Evolutionary conservation across 2,329 filamentous ascomycete genomes (phyloP).

Genomic region (Colletotrichum nymphaeae): DNA sequence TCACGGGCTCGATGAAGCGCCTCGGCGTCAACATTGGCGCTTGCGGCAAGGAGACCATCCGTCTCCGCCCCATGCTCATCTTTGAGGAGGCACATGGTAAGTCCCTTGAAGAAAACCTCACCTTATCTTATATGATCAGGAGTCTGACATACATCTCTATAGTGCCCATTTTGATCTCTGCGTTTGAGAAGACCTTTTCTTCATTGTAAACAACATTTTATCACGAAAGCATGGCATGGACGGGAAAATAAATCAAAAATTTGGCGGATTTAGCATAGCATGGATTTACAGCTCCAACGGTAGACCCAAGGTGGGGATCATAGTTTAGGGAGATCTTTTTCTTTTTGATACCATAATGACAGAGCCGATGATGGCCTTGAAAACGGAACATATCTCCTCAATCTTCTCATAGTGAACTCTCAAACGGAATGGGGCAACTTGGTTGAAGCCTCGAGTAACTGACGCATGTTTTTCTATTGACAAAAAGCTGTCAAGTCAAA

Average conservation of each 20-base stretch:
- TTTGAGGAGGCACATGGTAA: constrained; percentile 77
- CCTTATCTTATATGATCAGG: neutral
- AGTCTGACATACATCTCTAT: neutral
- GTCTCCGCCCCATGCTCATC: constrained; percentile 83
- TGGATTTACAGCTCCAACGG: neutral
- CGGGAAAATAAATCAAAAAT: neutral
- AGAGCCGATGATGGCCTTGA: neutral
- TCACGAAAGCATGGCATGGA: constrained; percentile 1
- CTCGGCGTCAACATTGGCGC: constrained; percentile 83
- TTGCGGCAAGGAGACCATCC: constrained; percentile 75
- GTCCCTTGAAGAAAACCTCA: neutral
- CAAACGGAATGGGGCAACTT: too few species aligned
- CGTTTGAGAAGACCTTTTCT: constrained; percentile 78
- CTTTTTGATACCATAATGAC: constrained; percentile 30
- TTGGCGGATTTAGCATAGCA: constrained; percentile 21
- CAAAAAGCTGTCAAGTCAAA: too few species aligned
- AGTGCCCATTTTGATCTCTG: constrained; percentile 74
- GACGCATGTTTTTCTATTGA: rapidly evolving
- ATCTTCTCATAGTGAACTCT: too few species aligned
- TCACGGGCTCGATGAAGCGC: constrained; percentile 77
- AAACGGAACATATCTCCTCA: neutral
- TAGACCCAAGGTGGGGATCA: neutral
- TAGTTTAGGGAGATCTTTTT: neutral
- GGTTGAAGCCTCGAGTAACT: rapidly evolving
- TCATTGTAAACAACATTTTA: constrained; percentile 40